Conservation (phyloP, 2,329 filamentous ascomycete genomes). For the Botryotinia globosa region DNA sequence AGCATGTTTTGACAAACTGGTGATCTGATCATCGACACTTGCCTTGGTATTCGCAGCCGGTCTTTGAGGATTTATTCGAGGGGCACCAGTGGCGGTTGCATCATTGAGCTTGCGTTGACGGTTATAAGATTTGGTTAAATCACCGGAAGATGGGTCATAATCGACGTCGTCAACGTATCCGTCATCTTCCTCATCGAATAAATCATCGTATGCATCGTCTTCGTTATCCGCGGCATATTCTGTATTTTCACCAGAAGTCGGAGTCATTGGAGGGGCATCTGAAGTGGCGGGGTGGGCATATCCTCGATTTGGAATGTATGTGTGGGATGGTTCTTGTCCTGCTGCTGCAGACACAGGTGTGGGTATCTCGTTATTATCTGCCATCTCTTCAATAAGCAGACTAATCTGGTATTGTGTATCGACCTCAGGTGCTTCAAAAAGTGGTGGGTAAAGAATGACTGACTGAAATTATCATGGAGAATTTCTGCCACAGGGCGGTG, state of each 20-base stretch:
- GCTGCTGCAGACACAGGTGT: conserved; percentile 37
- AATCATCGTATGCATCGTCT: conserved; percentile 45
- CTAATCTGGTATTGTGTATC: not conserved
- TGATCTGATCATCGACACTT: conserved; percentile 83
- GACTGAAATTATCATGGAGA: conserved; percentile 14
- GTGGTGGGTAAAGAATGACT: conserved; percentile 8
- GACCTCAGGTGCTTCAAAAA: not conserved
- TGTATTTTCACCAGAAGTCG: conserved; percentile 33
- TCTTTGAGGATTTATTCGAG: conserved; percentile 74
- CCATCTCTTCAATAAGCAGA: conserved; percentile 22
- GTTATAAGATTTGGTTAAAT: conserved; percentile 82
- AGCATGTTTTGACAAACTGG: conserved; percentile 79
- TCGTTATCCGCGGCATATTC: conserved; percentile 40
- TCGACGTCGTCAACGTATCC: conserved; percentile 57
- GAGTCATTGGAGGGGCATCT: conserved; percentile 37
- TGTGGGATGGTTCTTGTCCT: conserved; percentile 46
- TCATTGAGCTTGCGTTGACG: conserved; percentile 69
- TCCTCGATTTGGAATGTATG: conserved; percentile 48
- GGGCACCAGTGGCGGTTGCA: conserved; percentile 44
- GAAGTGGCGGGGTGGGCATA: conserved; percentile 43
- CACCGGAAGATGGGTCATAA: conserved; percentile 56
- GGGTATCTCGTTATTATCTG: conserved; percentile 22
- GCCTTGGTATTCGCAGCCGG: conserved; percentile 76
- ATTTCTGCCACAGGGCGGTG: conserved; percentile 18
- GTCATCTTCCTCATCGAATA: conserved; percentile 60